A percentile compares a stretch with the other conserved stretches of the same genome.
These are phyloP conservation scores for Vigna mungo DNA, from an alignment of 306 rosid genomes.

Conservation along the genomic window DNA sequence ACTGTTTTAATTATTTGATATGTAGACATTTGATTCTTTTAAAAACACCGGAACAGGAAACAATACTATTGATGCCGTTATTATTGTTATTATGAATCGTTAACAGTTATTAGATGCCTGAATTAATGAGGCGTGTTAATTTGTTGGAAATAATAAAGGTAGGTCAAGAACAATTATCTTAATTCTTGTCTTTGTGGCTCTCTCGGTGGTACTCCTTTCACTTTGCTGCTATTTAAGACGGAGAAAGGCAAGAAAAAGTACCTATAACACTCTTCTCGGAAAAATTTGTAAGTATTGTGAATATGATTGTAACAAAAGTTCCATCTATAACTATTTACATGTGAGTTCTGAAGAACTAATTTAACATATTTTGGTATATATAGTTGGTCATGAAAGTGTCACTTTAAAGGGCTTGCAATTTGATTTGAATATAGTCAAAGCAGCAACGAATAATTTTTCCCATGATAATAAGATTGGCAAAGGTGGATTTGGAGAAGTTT, in stretches of 20 bases:
- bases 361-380: neutral
- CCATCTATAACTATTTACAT: neutral
- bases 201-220: neutral
- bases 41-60: no score
- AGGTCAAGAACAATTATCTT: no score
- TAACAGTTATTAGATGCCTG: no score
- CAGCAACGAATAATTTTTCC: neutral
- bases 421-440: neutral
- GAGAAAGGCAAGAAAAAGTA: neutral
- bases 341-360: no score
- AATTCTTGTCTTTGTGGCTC: neutral
- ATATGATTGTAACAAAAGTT: neutral
- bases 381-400: neutral
- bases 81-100: no score
- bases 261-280: neutral
- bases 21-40: no score
- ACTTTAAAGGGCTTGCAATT: neutral
- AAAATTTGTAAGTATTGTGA: neutral
- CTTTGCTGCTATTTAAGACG: neutral
- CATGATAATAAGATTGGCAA: neutral
- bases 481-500: neutral
- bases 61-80: no score
- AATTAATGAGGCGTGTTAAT: no score
- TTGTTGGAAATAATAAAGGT: no score
- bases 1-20: no score